Evolutionary conservation across 768 basidiomycete genomes (phyloP).

Genomic region (Hygrophorus pudorinus): DNA sequence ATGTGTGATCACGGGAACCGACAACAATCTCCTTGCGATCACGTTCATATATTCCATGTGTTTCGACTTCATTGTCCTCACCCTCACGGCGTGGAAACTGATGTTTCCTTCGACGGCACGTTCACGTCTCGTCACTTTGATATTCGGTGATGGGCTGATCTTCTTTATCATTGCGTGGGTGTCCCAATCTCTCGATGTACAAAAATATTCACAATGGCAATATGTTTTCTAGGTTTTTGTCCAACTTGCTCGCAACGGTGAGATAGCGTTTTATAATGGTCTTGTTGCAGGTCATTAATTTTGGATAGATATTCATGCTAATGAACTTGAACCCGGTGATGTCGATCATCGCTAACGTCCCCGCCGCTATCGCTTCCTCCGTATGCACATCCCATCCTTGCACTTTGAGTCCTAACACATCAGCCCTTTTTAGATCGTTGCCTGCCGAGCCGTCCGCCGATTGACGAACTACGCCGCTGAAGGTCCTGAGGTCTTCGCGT

Average conservation of each 20-base stretch:
- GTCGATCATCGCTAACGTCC: constrained; percentile 48
- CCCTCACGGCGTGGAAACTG: constrained; percentile 54
- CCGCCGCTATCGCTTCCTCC: constrained; percentile 48
- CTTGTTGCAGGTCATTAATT: background rate
- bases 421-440: constrained; percentile 28
- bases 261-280: constrained; percentile 5
- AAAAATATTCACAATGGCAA: background rate
- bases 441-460: constrained; percentile 38
- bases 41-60: constrained; percentile 69
- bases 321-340: constrained; percentile 43
- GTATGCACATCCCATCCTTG: constrained; percentile 25
- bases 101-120: constrained; percentile 31
- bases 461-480: constrained; percentile 28
- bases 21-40: constrained; percentile 49
- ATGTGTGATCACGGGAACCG: constrained; percentile 50
- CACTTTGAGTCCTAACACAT: background rate
- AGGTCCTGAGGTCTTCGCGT: constrained; percentile 27
- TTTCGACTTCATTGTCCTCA: constrained; percentile 57
- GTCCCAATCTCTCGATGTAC: background rate
- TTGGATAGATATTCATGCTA: constrained; percentile 36
- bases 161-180: background rate
- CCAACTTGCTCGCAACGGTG: constrained; percentile 50
- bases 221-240: constrained; percentile 40
- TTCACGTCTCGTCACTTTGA: constrained; percentile 49
- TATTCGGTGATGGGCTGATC: constrained; percentile 66